Conservation (phyloP, 805 yeast species). For the Nakazawaea molendinolei region DNA sequence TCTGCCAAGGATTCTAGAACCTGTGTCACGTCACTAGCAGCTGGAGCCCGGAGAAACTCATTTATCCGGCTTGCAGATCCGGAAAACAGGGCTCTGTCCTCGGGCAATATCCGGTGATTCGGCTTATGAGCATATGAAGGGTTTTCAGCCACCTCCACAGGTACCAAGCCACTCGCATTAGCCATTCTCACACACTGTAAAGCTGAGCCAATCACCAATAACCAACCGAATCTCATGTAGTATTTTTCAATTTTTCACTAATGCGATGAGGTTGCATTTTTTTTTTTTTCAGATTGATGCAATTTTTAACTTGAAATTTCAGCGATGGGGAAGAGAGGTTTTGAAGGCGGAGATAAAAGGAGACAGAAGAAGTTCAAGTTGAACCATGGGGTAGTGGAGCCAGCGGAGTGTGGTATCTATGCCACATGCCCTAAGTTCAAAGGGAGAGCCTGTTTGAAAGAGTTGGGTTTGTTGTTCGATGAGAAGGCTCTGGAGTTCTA, state of each 20-base stretch:
- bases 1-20: slow-evolving; percentile 30
- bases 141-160: too few species aligned
- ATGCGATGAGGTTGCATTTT: background rate
- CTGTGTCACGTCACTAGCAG: background rate
- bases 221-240: too few species aligned
- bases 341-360: background rate
- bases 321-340: slow-evolving; percentile 11
- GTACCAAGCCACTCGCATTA: too few species aligned
- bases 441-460: slow-evolving; percentile 74
- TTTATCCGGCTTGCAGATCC: background rate
- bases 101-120: background rate
- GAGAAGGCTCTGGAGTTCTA: slow-evolving; percentile 45
- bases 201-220: too few species aligned
- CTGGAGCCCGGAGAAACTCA: background rate
- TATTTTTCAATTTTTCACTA: too few species aligned
- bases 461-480: slow-evolving; percentile 51
- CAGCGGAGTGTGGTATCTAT: slow-evolving; percentile 80
- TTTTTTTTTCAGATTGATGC: too few species aligned
- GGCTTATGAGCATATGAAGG: slow-evolving; percentile 7
- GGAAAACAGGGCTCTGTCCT: slow-evolving; percentile 6
- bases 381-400: slow-evolving; percentile 57
- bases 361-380: slow-evolving; percentile 33
- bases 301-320: too few species aligned
- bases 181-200: too few species aligned
- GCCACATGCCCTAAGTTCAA: slow-evolving; percentile 82